Evolutionary conservation across 1,139 yeast species (phyloP).

Genomic region (Geotrichum carabidarum): DNA sequence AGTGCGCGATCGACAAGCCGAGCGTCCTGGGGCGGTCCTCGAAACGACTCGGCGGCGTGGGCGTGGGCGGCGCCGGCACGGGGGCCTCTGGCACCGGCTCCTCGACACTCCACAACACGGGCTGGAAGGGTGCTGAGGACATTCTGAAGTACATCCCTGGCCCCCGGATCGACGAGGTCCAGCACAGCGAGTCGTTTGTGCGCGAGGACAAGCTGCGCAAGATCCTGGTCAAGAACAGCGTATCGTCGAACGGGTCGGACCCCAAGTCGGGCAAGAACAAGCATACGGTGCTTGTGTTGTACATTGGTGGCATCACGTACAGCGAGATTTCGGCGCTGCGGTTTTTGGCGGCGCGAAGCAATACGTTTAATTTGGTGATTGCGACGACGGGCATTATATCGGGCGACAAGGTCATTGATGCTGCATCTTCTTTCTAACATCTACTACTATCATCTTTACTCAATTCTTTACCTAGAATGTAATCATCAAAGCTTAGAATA

Average conservation of each 20-base stretch:
- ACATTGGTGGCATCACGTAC: constrained; percentile 77
- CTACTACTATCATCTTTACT: not conserved
- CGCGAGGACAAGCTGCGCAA: constrained; percentile 38
- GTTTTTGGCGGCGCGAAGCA: constrained; percentile 45
- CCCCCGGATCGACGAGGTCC: constrained; percentile 36
- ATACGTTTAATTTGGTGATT: constrained; percentile 41
- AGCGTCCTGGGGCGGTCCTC: constrained; percentile 19
- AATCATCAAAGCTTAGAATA: not conserved
- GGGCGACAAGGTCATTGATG: constrained; percentile 41
- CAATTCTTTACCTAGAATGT: not conserved
- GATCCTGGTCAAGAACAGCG: constrained; percentile 33
- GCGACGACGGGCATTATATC: constrained; percentile 56
- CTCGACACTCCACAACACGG: constrained; percentile 21
- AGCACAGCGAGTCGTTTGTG: constrained; percentile 29
- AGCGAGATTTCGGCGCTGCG: constrained; percentile 67
- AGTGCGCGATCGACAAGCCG: constrained; percentile 37
- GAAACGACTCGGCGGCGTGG: constrained; percentile 23
- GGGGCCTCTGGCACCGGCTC: no score
- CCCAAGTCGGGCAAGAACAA: constrained; percentile 25
- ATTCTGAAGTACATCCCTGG: constrained; percentile 37
- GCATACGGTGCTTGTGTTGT: constrained; percentile 44
- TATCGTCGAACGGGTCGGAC: constrained; percentile 28
- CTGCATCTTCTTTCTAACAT: constrained; percentile 18
- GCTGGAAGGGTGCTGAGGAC: constrained; percentile 38
- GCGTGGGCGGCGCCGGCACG: constrained; percentile 25